Conservation (phyloP, 2,329 filamentous ascomycete genomes). For the Colletotrichum godetiae region DNA sequence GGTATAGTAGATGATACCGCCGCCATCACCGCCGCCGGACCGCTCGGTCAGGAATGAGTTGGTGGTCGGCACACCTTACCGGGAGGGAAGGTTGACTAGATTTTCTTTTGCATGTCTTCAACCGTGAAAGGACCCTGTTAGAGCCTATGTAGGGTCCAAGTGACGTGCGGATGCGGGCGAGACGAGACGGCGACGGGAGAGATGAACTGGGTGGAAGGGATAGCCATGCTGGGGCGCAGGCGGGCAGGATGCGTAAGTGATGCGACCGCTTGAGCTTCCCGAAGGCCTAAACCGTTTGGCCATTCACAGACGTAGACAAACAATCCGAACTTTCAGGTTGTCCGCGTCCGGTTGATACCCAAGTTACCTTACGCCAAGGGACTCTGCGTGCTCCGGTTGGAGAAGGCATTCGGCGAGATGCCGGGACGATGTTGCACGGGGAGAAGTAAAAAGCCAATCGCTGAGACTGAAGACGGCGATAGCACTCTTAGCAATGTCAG, state of each 20-base stretch:
- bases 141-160: slow-evolving; percentile 11
- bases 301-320: background rate
- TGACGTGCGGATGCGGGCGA: slow-evolving; percentile 11
- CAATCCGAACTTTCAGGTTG: background rate
- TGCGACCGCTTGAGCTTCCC: background rate
- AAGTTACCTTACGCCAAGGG: too few species aligned
- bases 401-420: slow-evolving; percentile 1
- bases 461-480: background rate
- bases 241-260: slow-evolving; percentile 2
- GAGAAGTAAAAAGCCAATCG: slow-evolving; percentile 15
- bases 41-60: background rate
- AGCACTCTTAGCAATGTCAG: background rate
- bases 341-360: background rate
- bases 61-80: background rate
- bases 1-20: background rate
- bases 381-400: background rate
- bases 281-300: background rate
- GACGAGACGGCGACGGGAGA: slow-evolving; percentile 12
- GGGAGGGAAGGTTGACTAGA: background rate
- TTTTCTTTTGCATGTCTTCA: background rate
- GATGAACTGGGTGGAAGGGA: slow-evolving; percentile 19
- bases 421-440: slow-evolving; percentile 18
- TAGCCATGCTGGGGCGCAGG: background rate
- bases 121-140: background rate
- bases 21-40: background rate